Evolutionary conservation across 352 stramenopile genomes (phyloP).

Genomic region (Phytophthora kernoviae): DNA sequence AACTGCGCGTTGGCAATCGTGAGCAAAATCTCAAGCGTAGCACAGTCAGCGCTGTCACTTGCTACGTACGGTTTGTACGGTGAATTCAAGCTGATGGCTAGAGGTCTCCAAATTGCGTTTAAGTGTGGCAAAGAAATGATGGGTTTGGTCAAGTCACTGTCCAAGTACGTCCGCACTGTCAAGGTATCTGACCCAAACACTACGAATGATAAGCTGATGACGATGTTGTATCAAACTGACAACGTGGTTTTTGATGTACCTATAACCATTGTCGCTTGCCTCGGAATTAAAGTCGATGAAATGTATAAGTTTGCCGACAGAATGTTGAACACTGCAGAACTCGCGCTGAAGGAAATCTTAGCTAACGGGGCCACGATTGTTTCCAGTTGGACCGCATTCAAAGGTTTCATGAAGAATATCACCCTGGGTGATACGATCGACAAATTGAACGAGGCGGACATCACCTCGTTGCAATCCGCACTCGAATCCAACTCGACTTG

Average conservation of each 20-base stretch:
- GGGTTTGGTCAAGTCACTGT: slow-evolving; percentile 12
- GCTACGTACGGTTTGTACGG: slow-evolving; percentile 3
- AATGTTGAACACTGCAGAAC: slow-evolving; percentile 25
- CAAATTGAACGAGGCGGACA: slow-evolving; percentile 2
- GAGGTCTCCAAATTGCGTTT: slow-evolving; percentile 5
- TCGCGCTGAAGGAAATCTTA: slow-evolving; percentile 23
- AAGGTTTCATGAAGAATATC: slow-evolving; percentile 11
- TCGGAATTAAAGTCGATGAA: slow-evolving; percentile 18
- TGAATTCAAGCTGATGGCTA: slow-evolving; percentile 1
- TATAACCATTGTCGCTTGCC: slow-evolving; percentile 30
- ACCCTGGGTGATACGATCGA: slow-evolving; percentile 4
- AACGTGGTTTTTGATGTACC: slow-evolving; percentile 33
- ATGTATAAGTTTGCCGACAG: slow-evolving; percentile 13
- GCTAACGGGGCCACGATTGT: slow-evolving; percentile 24
- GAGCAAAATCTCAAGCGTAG: slow-evolving; percentile 24
- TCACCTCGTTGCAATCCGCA: slow-evolving; percentile 2
- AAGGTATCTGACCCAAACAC: slow-evolving; percentile 13
- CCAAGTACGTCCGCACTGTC: slow-evolving; percentile 16
- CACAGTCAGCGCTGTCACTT: slow-evolving; percentile 12
- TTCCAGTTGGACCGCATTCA: slow-evolving; percentile 4
- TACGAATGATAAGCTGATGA: slow-evolving; percentile 28
- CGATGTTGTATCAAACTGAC: slow-evolving; percentile 29
- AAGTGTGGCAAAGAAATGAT: slow-evolving; percentile 27
- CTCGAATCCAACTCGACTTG: slow-evolving; percentile 4
- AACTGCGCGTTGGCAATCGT: slow-evolving; percentile 37